These are phyloP conservation scores for Rhodotorula glutinis DNA, from an alignment of 1,284 basidiomycete species.

Conservation along the genomic window DNA sequence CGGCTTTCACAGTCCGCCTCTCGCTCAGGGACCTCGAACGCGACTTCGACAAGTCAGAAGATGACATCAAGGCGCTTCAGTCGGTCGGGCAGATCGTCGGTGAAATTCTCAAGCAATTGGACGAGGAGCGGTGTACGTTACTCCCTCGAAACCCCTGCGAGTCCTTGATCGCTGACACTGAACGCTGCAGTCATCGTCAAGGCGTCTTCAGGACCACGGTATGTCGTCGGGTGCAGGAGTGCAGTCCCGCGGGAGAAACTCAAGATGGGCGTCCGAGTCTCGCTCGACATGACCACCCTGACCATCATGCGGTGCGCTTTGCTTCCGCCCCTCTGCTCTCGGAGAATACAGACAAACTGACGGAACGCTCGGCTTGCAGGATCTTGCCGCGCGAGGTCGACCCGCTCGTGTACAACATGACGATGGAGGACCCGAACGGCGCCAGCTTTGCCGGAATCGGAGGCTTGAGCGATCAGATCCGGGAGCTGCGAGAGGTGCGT, in stretches of 20 bases:
- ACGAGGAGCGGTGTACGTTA: conserved; percentile 89
- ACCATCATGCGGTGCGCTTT: conserved; percentile 84
- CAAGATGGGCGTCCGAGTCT: conserved; percentile 90
- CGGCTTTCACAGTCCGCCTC: conserved; percentile 24
- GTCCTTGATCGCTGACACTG: neutral
- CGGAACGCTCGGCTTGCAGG: conserved; percentile 14
- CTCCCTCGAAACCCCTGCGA: too few species aligned
- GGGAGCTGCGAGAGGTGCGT: conserved; percentile 86
- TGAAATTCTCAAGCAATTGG: conserved; percentile 97
- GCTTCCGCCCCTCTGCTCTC: neutral
- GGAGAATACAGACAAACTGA: neutral
- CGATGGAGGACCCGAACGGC: conserved; percentile 92
- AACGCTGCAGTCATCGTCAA: conserved; percentile 84
- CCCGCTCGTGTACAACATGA: conserved; percentile 99
- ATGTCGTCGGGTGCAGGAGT: conserved; percentile 97
- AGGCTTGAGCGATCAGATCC: conserved; percentile 91
- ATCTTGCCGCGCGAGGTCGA: conserved; percentile 97
- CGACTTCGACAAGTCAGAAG: conserved; percentile 92
- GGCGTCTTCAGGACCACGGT: conserved; percentile 95
- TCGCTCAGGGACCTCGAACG: conserved; percentile 76
- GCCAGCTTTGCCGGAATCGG: conserved; percentile 97
- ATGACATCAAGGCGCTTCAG: conserved; percentile 98
- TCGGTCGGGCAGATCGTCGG: conserved; percentile 99
- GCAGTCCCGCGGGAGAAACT: conserved; percentile 77
- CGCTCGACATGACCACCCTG: conserved; percentile 98